Conservation (phyloP, 257 asterid genomes). For the Rauvolfia tetraphylla region DNA sequence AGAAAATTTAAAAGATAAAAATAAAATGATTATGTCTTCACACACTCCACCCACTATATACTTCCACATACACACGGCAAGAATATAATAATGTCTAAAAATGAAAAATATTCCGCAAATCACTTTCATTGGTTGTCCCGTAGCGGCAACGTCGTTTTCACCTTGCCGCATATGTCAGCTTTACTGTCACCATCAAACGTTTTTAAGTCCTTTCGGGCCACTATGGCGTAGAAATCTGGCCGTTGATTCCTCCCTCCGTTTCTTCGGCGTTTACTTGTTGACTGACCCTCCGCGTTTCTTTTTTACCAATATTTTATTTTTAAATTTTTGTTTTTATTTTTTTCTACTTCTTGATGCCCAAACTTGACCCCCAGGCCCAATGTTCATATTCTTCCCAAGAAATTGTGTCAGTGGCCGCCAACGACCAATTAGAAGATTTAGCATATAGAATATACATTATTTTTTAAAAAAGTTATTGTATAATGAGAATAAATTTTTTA, state of each 20-base stretch:
- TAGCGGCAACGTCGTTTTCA: constrained; percentile 21
- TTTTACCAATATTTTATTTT: background rate
- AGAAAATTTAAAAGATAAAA: background rate
- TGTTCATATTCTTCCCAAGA: too few relatives aligned
- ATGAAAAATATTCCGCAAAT: background rate
- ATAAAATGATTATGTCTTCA: background rate
- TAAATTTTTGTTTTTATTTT: background rate
- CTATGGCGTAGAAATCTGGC: background rate
- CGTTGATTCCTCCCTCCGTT: constrained; percentile 7
- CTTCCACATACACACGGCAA: constrained; percentile 7
- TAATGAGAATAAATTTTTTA: too few relatives aligned
- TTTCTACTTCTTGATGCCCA: too few relatives aligned
- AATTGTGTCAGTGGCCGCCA: too few relatives aligned
- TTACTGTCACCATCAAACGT: constrained; percentile 17
- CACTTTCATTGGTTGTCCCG: constrained; percentile 16
- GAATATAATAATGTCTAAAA: background rate
- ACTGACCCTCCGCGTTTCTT: background rate
- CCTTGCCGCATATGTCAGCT: constrained; percentile 3
- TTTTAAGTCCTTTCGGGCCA: constrained; percentile 19
- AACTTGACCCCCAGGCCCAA: too few relatives aligned
- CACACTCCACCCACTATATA: background rate
- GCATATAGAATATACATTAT: too few relatives aligned
- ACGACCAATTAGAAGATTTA: too few relatives aligned
- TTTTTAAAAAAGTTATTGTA: too few relatives aligned
- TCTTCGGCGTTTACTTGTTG: constrained; percentile 11